Base-by-base conservation (phyloP, 345 rosid genomes). In the Arabis hirsuta region DNA sequence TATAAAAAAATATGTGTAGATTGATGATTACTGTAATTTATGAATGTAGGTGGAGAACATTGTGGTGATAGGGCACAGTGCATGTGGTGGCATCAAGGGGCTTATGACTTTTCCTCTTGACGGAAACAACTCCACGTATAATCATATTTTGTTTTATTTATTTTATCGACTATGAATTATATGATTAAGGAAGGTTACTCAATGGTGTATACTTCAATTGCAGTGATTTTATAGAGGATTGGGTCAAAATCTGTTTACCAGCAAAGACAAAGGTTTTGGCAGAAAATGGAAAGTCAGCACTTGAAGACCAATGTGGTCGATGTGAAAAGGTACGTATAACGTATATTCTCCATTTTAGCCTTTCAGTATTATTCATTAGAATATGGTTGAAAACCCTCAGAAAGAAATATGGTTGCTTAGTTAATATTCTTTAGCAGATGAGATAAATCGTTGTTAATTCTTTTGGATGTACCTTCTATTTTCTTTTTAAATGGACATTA, bases 41-140 rank as follows among this genome's bases (percentile, higher is more conserved):
- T 77, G 62, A 36, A 43, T 19, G 65, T 85, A 92, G 98, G 98
- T 94, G 27, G 76, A 79, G 52, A 79, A 88, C 83, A 94, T 91
- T 50, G 90, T 95, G 56, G 88, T 94, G 36, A 89, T 94, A 43
- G 97, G 98, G 0, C 99, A 94, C 88, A 89, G 99, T 51, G 78
- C 80, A 71, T 94, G 98, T 61, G 98, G 99, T 76, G 99, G 98
- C 20, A 94, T 94, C 70, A 91, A 94, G 81, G 99, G 97, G 12
- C 93, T 94, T 46, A 89, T 94, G 99, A 81, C 96, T 42, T 84
- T 89, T 87, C 78, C 89, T 9, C 81, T 41, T 39, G 96, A 94
- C 45, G 96, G 96, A 67, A 73, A 63, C 43, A 78, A 66, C 74
- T 82, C 97, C 26, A 93, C 98, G 98, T 93, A 46, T 72, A 16